Evolutionary conservation across 2,329 filamentous ascomycete genomes (phyloP), one percentile per base, ranked within the genome.

Genomic region (Cladosporium sp.): DNA sequence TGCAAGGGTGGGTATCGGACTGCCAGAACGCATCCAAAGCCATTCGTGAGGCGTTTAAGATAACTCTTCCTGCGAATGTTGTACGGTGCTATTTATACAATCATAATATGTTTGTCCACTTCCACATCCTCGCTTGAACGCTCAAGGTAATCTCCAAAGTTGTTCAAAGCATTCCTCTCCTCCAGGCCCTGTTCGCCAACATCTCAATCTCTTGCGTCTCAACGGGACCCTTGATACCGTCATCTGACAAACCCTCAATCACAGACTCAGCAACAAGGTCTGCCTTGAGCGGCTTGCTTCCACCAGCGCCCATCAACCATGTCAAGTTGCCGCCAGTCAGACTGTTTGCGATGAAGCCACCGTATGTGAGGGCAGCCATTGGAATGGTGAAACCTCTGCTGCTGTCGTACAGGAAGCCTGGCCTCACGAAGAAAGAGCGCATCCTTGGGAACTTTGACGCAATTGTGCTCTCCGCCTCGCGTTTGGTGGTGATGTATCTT

Each of bases 401-500:
- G 56, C 80, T 82, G 71, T 97, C 94, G 74, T 93, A 99, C 78
- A 99, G 79, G 74, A 99, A 94, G 0, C 89, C 89, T 10, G 93
- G 85, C 28, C 94, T 82, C 56, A 96, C 75, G 72, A 97, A 97
- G 60, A 97, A 77, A 61, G 83, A 85, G 19, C 94, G 83, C 82
- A 95, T 85, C 24, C 78, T 72, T 0, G 89, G 88, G 65, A 96
- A 91, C 62, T 84, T 82, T 56, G 80, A 82, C 32, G 85, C 77
- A 66, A 97, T 90, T 24, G 85, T 81, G 58, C 79, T 82, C 75
- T 99, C 94, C 7, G 94, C 94, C 71, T 96, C 90, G 62, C 94
- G 80, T 77, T 99, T 99, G 13, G 93, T 97, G 36, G 81, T 83
- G 66, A 99, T 90, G 74, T 99, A 99, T 66, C 94, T 82, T 8